Base-by-base conservation (phyloP, 139 green algal species). In the Chlorella sp. region DNA sequence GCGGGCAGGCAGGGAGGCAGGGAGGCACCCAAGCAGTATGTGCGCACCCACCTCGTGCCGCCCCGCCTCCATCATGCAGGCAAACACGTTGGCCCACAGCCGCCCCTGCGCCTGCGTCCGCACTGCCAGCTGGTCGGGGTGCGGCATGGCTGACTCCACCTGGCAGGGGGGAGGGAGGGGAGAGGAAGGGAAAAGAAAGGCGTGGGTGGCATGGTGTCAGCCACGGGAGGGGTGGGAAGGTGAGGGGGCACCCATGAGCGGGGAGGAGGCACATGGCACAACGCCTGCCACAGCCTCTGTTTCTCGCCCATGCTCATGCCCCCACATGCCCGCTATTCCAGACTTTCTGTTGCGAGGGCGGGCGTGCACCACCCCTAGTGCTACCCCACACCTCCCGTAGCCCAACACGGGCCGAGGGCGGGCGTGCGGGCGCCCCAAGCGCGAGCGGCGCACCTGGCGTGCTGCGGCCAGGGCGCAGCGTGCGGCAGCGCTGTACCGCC, bases 81-180 rank as follows among this genome's bases (percentile, higher is more conserved):
- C 80, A 71, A 93, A 94, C 1, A 91, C 73, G 77, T 89, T 91
- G n/a, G 91, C 61, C 92, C 91, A 94, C 34, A 94, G 81, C 53
- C 89, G 86, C 22, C 75, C 86, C 86, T 92, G 86, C 26, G 69
- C 75, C 37, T 30, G 34, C 42, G 81, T 40, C 64, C 80, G 36
- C 66, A 80, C 89, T 30, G 48, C 26, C 36, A 39, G 60, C 71
- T 83, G 73, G 34, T 87, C 48, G 4, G 30, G 37, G 16, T 11
- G 19, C 15, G 78, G 79, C 32, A 91, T n/a, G 2, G 88, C 89
- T 15, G 60, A 42, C 0, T 77, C 69, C 61, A 89, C 91, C 83
- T 88, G 61, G 69, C 69, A 36, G 30, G 64, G 21, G 64, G 64
- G 21, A 9, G 64, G 64, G 64, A 71, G 64, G 21, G 60, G 60